Percentiles rank a stretch among this genome's conserved stretches.
These are phyloP conservation scores for Pseudogymnoascus sp. DNA, from an alignment of 2,329 filamentous ascomycete genomes.

Conservation along the genomic window DNA sequence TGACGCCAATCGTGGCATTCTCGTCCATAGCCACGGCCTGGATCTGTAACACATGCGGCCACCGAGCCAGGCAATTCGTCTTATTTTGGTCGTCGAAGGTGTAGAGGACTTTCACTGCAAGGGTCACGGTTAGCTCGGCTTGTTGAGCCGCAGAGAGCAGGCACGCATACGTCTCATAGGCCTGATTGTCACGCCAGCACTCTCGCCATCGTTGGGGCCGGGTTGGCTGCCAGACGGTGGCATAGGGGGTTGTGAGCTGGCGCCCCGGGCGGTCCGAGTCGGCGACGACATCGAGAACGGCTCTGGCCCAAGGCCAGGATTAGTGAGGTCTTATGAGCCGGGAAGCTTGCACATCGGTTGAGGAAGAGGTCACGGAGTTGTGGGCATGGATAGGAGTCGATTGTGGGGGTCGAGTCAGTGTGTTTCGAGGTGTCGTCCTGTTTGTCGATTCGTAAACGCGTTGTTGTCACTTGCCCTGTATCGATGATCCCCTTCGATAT, in stretches of 20 bases:
- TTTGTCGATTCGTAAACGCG: neutral
- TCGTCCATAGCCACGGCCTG: conserved; percentile 78
- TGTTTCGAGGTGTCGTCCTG: neutral
- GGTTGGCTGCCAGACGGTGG: neutral
- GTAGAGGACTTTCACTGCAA: conserved; percentile 86
- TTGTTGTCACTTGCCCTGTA: neutral
- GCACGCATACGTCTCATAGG: conserved; percentile 57
- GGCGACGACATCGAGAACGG: neutral
- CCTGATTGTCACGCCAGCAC: conserved; percentile 48
- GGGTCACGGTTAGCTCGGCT: conserved; percentile 16
- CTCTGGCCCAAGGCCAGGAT: conserved; percentile 5
- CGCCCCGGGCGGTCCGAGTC: neutral
- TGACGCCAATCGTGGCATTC: conserved; percentile 58
- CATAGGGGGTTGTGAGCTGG: conserved; percentile 3
- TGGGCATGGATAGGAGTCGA: neutral
- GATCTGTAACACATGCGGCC: conserved; percentile 69
- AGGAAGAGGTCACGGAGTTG: neutral
- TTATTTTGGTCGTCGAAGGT: conserved; percentile 87
- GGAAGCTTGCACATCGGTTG: conserved; percentile 5
- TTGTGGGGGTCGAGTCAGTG: neutral
- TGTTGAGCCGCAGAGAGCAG: neutral
- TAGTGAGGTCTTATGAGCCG: neutral
- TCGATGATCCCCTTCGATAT: neutral
- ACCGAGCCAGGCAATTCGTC: conserved; percentile 80
- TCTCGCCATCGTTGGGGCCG: conserved; percentile 25